phyloP scores from a whole-genome alignment of 2,329 filamentous ascomycete genomes.

The Tolypocladium inflatum region DNA sequence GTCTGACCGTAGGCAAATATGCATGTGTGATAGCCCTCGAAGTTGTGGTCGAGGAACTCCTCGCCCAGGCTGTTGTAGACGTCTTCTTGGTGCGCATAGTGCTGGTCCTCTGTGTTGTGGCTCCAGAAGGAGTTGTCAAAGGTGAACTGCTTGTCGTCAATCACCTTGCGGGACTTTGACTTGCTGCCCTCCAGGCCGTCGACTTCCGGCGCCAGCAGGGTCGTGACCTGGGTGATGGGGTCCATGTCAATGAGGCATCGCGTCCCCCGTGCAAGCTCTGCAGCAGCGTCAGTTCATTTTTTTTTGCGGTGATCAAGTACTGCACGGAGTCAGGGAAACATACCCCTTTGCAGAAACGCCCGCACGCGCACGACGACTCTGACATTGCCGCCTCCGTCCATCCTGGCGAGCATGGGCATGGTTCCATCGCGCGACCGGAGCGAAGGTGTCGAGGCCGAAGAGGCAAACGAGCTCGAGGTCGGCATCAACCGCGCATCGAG shows the following conservation, averaged over 20 bases:
- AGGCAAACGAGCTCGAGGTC: constrained; percentile 31
- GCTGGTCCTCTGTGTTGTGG: constrained; percentile 64
- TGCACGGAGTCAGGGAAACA: background rate
- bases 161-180: constrained; percentile 59
- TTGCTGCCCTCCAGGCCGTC: constrained; percentile 30
- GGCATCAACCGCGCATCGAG: constrained; percentile 37
- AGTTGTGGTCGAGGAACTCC: constrained; percentile 98
- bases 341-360: constrained; percentile 66
- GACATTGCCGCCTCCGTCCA: constrained; percentile 65
- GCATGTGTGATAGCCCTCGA: constrained; percentile 97
- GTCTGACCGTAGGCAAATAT: constrained; percentile 99
- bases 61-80: constrained; percentile 91
- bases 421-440: constrained; percentile 63
- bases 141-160: constrained; percentile 84
- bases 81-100: constrained; percentile 88
- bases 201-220: constrained; percentile 60
- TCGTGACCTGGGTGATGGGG: constrained; percentile 76
- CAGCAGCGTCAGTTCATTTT: background rate
- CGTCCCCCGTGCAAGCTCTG: constrained; percentile 73
- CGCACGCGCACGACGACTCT: constrained; percentile 74
- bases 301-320: no score
- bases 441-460: constrained; percentile 70
- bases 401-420: constrained; percentile 44
- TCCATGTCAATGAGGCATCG: constrained; percentile 90
- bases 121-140: constrained; percentile 99